Evolutionary conservation across 805 yeast species (phyloP).

Genomic region (Candida schatavii): DNA sequence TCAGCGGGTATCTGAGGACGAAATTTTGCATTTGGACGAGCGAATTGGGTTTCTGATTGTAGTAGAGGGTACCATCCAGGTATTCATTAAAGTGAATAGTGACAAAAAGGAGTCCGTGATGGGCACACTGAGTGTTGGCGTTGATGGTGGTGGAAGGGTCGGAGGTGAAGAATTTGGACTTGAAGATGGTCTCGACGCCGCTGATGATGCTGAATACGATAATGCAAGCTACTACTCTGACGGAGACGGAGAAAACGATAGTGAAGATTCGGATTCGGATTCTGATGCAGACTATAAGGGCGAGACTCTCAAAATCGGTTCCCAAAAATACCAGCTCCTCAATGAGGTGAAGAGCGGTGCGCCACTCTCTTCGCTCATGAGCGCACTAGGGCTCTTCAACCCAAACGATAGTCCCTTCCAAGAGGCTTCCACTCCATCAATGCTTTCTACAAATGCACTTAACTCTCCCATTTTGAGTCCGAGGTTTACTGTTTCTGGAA

Average conservation of each 20-base stretch:
- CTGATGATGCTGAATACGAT: slow-evolving; percentile 17
- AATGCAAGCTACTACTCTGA: background rate
- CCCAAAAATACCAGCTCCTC: slow-evolving; percentile 65
- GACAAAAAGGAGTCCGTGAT: background rate
- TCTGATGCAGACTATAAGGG: slow-evolving; percentile 27
- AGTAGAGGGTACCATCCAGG: slow-evolving; percentile 85
- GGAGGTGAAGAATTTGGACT: background rate
- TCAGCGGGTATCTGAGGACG: slow-evolving; percentile 74
- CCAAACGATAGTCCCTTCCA: slow-evolving; percentile 5
- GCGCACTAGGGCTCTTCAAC: slow-evolving; percentile 71
- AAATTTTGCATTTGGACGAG: slow-evolving; percentile 69
- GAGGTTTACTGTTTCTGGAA: slow-evolving; percentile 1
- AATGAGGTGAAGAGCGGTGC: slow-evolving; percentile 81
- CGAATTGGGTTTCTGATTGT: slow-evolving; percentile 85
- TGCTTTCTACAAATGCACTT: background rate
- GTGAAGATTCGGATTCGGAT: slow-evolving; percentile 10
- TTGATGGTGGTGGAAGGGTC: background rate
- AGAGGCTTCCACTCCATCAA: background rate
- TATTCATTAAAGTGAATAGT: slow-evolving; percentile 53
- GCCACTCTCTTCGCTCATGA: slow-evolving; percentile 79
- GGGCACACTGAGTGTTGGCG: too few relatives aligned
- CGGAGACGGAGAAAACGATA: slow-evolving; percentile 1
- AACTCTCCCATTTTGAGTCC: slow-evolving; percentile 3
- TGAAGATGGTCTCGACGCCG: slow-evolving; percentile 8
- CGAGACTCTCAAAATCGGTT: slow-evolving; percentile 50